Evolutionary conservation across 192 early-diverging fungal genomes (phyloP), one percentile per base, ranked within the genome.

Genomic region (Helicostylum pulchrum): DNA sequence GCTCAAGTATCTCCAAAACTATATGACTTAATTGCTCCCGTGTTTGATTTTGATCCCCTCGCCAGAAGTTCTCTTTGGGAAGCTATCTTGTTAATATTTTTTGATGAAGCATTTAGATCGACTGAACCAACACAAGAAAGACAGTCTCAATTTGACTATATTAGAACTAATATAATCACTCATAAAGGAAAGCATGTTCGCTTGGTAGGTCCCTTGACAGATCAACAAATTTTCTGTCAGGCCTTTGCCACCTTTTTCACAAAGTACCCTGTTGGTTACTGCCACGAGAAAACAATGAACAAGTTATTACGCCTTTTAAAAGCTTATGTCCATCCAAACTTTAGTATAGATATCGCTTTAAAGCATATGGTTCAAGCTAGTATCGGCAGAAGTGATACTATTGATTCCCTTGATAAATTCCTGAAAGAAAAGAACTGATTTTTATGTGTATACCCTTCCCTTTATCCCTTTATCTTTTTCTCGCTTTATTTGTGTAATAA

Each of bases 191-290:
- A 34, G n/a, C 31, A 56, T 20, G 34, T 56, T 14, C 30, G 36
- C 19, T 34, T 56, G 54, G 17, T 56, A 11, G 54, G 54, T 56
- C 54, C 54, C 31, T 17, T 56, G 3, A 19, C 54, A 6, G 54
- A 56, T 17, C 54, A 56, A 34, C 54, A 56, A 34, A 56, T 56
- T 5, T 56, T 56, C 19, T 56, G 54, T 56, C 54, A 56, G 10
- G 54, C 32, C 31, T 56, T 56, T 56, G 54, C 54, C 14, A 36
- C 31, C 31, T 56, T 56, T 8, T 56, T 56, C 32, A 56, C 54
- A 20, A 56, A 56, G 19, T 56, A 56, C 32, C 54, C 54, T 2
- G 34, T 56, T 2, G 54, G 54, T 39, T 56, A 56, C 10, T 56
- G 54, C 0, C 54, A 56, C 32, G 30, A 56, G 4, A 34, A 5